phyloP scores from a whole-genome alignment of 75 land plant genomes.

The Adiantum capillusveneris region DNA sequence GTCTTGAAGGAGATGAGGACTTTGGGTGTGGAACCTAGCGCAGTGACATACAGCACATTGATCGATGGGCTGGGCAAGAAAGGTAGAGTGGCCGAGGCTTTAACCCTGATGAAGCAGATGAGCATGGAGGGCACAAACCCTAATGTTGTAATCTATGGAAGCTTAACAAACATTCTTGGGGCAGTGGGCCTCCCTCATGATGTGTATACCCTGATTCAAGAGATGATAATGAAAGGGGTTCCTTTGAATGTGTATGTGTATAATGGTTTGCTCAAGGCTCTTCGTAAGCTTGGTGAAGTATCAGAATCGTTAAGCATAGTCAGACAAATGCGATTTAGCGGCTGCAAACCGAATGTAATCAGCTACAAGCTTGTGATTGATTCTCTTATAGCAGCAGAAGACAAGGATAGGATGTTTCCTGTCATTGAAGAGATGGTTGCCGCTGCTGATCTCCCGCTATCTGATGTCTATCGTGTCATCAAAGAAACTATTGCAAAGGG shows the following conservation, averaged over 20 bases:
- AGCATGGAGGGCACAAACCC: conserved; percentile 61
- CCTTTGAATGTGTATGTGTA: conserved; percentile 19
- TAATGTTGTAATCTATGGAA: conserved; percentile 21
- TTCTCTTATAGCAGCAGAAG: neutral
- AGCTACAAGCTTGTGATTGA: conserved; percentile 69
- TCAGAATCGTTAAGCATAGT: conserved; percentile 54
- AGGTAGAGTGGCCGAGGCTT: conserved; percentile 75
- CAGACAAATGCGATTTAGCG: conserved; percentile 60
- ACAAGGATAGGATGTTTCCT: neutral
- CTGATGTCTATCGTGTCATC: neutral
- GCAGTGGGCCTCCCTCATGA: neutral
- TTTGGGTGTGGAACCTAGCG: conserved; percentile 44
- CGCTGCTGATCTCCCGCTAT: neutral
- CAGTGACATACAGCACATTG: conserved; percentile 57
- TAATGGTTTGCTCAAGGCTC: conserved; percentile 66
- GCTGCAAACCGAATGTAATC: conserved; percentile 56
- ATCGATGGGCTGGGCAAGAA: conserved; percentile 74
- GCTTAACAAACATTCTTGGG: conserved; percentile 1
- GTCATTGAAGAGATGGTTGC: neutral
- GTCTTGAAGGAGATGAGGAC: conserved; percentile 72
- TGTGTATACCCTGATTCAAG: conserved; percentile 23
- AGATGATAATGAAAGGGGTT: neutral
- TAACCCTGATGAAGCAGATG: conserved; percentile 63
- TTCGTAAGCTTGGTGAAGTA: conserved; percentile 61
- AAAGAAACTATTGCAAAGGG: neutral